Evolutionary conservation across 169 alveolate species (phyloP).

Genomic region (Sarcocystis neurona): DNA sequence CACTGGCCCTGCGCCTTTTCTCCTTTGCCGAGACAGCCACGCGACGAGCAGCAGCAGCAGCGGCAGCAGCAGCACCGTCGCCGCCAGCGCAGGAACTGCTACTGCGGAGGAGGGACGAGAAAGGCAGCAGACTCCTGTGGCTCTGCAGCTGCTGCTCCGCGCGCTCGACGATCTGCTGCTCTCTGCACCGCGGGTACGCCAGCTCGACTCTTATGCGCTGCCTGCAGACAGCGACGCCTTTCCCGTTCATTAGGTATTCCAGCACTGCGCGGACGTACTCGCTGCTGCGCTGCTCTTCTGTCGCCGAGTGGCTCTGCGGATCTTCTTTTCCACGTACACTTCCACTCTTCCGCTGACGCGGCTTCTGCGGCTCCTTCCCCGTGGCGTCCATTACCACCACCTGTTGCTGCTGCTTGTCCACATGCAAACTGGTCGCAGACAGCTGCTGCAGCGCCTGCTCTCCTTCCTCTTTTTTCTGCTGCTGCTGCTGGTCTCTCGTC

Average conservation of each 20-base stretch:
- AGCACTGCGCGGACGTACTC: slow-evolving; percentile 27
- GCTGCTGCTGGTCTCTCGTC: not conserved
- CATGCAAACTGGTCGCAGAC: too few species aligned
- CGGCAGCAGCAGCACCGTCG: too few species aligned
- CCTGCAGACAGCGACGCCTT: slow-evolving; percentile 4
- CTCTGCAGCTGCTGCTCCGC: slow-evolving; percentile 2
- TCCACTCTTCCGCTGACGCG: too few species aligned
- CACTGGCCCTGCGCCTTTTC: not conserved
- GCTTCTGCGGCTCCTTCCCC: too few species aligned
- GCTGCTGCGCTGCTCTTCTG: not conserved
- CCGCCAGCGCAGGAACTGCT: not conserved
- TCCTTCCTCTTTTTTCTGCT: not conserved
- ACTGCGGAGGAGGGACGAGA: not conserved
- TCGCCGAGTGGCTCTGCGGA: too few species aligned
- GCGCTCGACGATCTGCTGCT: slow-evolving; percentile 14
- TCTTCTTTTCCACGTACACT: too few species aligned
- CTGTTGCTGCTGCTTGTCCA: too few species aligned
- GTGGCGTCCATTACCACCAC: too few species aligned
- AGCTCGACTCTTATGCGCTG: slow-evolving; percentile 40
- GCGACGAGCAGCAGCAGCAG: too few species aligned
- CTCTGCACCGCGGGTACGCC: not conserved
- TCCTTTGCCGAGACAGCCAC: not conserved
- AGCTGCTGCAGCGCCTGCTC: not conserved
- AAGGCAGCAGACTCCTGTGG: not conserved
- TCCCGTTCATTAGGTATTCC: slow-evolving; percentile 44